Base-by-base conservation (phyloP, 345 rosid genomes). In the Lumnitzera racemosa region DNA sequence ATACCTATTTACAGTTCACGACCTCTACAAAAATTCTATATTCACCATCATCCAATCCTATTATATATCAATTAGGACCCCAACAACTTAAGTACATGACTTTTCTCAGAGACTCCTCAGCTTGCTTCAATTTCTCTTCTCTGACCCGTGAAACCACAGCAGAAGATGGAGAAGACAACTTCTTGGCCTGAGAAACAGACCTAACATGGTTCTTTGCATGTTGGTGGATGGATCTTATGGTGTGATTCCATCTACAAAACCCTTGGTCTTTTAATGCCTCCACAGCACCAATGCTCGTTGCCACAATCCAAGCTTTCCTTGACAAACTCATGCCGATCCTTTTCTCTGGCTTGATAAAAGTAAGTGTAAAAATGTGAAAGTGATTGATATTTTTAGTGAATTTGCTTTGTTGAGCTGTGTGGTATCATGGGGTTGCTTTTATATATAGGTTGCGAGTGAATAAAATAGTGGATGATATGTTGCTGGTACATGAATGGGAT, bases 41-140 rank as follows among this genome's bases (percentile, higher is more conserved):
- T 3, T 20, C 20, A 20, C 20, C 20, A 20, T 20, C 20, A 20
- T 20, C 20, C 9, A 5, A 20, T 20, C 20, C 20, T 20, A 20
- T 20, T 20, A 20, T 20, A 20, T 20, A 20, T 20, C 20, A 20
- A 20, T 20, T 20, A 20, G 20, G 83, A 73, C 86, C 86, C 89
- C 84, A 83, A 60, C 84, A 84, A 61, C 84, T 77, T 70, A 84
- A 74, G 65, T 77, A 81, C 86, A 81, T 81, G 59, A 81, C 77
- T 56, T 60, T 79, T 59, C 80, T 62, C 49, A 83, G 49, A 0
- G 89, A 77, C 57, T 79, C 86, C 58, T 80, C 83, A 2, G 73
- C 36, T 36, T 24, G 63, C 17, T 53, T 70, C 9, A 50, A 48
- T 61, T 69, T 61, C 23, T 68, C 67, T 41, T 46, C 67, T 25